Evolutionary conservation across 2,329 filamentous ascomycete genomes (phyloP).

Genomic region (Colletotrichum ledebouriae): DNA sequence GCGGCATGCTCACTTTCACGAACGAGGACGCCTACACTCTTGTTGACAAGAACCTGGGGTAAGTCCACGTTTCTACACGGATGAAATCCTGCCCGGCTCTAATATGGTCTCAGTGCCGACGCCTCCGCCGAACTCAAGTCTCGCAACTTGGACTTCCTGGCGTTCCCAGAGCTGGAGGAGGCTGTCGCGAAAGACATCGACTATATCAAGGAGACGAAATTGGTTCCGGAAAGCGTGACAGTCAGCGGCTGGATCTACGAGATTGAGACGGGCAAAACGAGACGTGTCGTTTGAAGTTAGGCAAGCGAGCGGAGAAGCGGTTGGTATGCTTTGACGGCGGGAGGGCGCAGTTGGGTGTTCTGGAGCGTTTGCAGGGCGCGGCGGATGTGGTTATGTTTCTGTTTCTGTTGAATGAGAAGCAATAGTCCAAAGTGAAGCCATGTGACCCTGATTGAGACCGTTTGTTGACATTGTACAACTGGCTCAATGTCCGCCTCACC

Average conservation of each 20-base stretch:
- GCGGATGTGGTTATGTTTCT: not conserved
- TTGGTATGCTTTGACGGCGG: conserved; percentile 7
- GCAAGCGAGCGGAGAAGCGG: conserved; percentile 3
- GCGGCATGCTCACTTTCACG: conserved; percentile 79
- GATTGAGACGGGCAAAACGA: conserved; percentile 75
- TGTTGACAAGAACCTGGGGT: conserved; percentile 68
- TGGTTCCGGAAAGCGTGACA: conserved; percentile 70
- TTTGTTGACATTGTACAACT: not conserved
- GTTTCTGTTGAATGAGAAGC: conserved; percentile 1
- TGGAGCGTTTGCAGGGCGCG: not conserved
- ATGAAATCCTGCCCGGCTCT: not conserved
- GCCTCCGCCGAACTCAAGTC: conserved; percentile 45
- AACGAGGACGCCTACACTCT: conserved; percentile 66
- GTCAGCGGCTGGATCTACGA: conserved; percentile 85
- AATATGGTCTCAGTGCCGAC: conserved; percentile 36
- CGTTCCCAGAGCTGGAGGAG: conserved; percentile 73
- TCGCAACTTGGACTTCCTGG: conserved; percentile 69
- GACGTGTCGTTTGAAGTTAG: conserved; percentile 48
- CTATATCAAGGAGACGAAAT: conserved; percentile 69
- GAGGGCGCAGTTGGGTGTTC: not conserved
- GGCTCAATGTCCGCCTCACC: too few species aligned
- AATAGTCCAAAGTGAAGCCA: not conserved
- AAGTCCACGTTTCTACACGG: conserved; percentile 48
- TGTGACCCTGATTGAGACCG: not conserved
- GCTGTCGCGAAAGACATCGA: conserved; percentile 76